Evolutionary conservation across 257 asterid genomes (phyloP), one percentile per base, ranked within the genome.

Genomic region (Leptodermis oblonga): DNA sequence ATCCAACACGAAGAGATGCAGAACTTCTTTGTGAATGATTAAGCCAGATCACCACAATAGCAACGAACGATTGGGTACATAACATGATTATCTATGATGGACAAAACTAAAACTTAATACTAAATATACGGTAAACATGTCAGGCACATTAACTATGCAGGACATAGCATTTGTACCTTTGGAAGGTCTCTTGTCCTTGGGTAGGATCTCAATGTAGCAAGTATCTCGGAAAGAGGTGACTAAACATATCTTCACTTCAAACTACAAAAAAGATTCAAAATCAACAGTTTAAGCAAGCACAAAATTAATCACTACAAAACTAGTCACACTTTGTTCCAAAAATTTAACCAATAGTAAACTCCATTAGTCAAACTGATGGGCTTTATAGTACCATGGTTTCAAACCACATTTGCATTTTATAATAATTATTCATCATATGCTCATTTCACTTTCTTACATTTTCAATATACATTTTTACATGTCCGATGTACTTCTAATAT

Each of bases 211-310:
- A 51, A 90, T 87, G 82, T 87, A 92, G 77, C 87, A 65, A 26
- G 86, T 83, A 55, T 92, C 97, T 18, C 96, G 88, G n/a, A 92
- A 92, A n/a, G 98, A 90, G 60, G 97, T 92, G 59, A 92, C 90
- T 70, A 92, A 74, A 73, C 97, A 90, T 60, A 92, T 88, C 78
- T 90, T 92, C 43, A 87, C 90, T 67, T 77, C 95, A 76, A 87
- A 93, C 98, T 93, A 75, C 80, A 81, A 39, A 52, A 30, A 43
- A 3, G 31, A 65, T 60, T 30, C 26, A 10, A 71, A 61, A 3
- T 31, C n/a, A 70, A 34, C 30, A 65, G 48, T 67, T 49, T 22
- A 55, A 41, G 46, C 15, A 11, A 4, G 54, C 48, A 34, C 3
- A 51, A 52, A 51, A 52, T 22, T 22, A 26, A 45, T 15, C 9